Conservation (phyloP, 805 yeast species). For the Osmozyma mogii region DNA sequence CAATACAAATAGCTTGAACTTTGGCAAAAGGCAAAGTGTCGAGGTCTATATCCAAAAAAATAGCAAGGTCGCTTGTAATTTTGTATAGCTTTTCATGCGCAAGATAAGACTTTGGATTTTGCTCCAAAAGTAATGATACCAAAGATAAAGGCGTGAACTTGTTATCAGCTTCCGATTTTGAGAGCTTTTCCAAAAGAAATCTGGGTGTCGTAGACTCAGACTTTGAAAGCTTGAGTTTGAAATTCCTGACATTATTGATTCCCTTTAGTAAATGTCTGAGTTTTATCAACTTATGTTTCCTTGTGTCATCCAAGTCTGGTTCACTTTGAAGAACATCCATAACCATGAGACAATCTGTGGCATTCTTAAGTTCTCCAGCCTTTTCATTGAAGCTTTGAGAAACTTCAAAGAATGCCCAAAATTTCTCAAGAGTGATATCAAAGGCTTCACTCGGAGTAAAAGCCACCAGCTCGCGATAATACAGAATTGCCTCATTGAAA, state of each 20-base stretch:
- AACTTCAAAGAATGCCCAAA: constrained; percentile 26
- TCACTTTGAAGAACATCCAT: constrained; percentile 12
- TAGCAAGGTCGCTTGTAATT: constrained; percentile 33
- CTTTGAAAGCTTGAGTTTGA: too few species aligned
- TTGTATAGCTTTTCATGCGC: constrained; percentile 34
- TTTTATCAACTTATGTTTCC: constrained; percentile 8
- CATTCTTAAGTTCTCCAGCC: constrained; percentile 20
- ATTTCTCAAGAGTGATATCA: constrained; percentile 16
- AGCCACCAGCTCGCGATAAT: too few species aligned
- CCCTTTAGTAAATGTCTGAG: constrained; percentile 32
- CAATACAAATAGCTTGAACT: constrained; percentile 48
- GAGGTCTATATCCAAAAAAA: constrained; percentile 25
- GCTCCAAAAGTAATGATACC: constrained; percentile 40
- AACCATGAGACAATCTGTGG: constrained; percentile 19
- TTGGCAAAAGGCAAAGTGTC: constrained; percentile 15
- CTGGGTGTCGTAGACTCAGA: too few species aligned
- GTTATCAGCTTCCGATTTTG: constrained; percentile 3
- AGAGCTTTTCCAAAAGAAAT: constrained; percentile 9
- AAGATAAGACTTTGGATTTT: constrained; percentile 44
- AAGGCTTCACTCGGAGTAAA: constrained; percentile 9
- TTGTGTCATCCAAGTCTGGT: background rate
- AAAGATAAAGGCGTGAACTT: constrained; percentile 15
- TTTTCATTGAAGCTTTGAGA: constrained; percentile 28
- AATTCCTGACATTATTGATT: constrained; percentile 26
- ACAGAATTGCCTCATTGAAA: constrained; percentile 17